phyloP scores from a whole-genome alignment of 106 monocot genomes.

The Acanthochlamys bracteata region DNA sequence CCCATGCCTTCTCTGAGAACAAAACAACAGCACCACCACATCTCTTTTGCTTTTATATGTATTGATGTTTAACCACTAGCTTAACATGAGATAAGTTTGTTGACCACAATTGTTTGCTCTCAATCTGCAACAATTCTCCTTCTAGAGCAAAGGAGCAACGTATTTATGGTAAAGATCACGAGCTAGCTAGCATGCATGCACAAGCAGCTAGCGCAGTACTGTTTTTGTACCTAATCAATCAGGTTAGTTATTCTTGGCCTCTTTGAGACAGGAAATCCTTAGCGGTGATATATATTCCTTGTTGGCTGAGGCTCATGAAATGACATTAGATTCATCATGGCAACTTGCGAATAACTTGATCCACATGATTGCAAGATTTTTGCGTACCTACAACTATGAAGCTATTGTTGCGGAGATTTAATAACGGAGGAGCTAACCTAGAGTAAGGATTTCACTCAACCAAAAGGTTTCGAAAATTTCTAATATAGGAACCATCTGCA shows the following conservation, averaged over 20 bases:
- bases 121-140: neutral
- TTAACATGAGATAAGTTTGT: neutral
- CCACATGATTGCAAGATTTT: neutral
- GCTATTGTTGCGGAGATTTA: too few species aligned
- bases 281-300: conserved; percentile 2
- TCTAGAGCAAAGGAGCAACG: neutral
- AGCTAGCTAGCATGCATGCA: too few species aligned
- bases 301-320: neutral
- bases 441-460: too few species aligned
- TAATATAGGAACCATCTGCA: too few species aligned
- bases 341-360: neutral
- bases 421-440: too few species aligned
- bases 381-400: too few species aligned
- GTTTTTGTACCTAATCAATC: too few species aligned
- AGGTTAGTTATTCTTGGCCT: neutral
- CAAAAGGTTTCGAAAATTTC: too few species aligned
- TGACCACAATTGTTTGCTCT: conserved; percentile 1
- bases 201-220: too few species aligned
- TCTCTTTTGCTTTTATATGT: neutral
- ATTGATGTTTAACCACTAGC: neutral
- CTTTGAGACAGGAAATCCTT: conserved; percentile 3
- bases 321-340: too few species aligned
- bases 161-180: too few species aligned
- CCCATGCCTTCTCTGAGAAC: neutral
- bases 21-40: neutral